A percentile compares a stretch with the other conserved stretches of the same genome.
Conservation (phyloP, 2,329 filamentous ascomycete species). For the Pseudophaeomoniella oleicola region DNA sequence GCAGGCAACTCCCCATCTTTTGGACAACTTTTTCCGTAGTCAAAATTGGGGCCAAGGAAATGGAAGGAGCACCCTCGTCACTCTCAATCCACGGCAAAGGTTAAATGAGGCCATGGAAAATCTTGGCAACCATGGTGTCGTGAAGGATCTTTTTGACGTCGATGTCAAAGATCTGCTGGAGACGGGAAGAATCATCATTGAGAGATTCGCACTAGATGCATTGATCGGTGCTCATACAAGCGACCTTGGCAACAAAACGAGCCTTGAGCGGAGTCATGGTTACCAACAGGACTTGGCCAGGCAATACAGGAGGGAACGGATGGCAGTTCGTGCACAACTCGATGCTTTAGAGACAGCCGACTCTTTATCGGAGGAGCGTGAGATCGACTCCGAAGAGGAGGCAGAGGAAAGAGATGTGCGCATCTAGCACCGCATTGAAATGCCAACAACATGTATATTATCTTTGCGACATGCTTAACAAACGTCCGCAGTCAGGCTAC, state of each 20-base stretch:
- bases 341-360: no score
- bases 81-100: slow-evolving; percentile 22
- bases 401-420: no score
- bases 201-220: slow-evolving; percentile 62
- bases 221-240: slow-evolving; percentile 54
- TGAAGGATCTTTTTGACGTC: slow-evolving; percentile 59
- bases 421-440: no score
- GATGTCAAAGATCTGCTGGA: slow-evolving; percentile 92
- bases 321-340: not conserved
- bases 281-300: not conserved
- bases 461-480: no score
- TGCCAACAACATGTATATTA: no score
- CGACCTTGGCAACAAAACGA: slow-evolving; percentile 15
- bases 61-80: slow-evolving; percentile 65
- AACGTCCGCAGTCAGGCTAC: no score
- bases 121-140: slow-evolving; percentile 51
- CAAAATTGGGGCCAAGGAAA: slow-evolving; percentile 54
- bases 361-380: no score
- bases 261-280: not conserved
- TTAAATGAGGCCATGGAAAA: slow-evolving; percentile 32
- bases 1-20: slow-evolving; percentile 37
- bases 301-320: not conserved
- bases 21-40: slow-evolving; percentile 51
- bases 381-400: no score
- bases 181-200: slow-evolving; percentile 71